Evolutionary conservation across 768 basidiomycete species (phyloP), one percentile per base, ranked within the genome.

Genomic region (Podaxis sp.): DNA sequence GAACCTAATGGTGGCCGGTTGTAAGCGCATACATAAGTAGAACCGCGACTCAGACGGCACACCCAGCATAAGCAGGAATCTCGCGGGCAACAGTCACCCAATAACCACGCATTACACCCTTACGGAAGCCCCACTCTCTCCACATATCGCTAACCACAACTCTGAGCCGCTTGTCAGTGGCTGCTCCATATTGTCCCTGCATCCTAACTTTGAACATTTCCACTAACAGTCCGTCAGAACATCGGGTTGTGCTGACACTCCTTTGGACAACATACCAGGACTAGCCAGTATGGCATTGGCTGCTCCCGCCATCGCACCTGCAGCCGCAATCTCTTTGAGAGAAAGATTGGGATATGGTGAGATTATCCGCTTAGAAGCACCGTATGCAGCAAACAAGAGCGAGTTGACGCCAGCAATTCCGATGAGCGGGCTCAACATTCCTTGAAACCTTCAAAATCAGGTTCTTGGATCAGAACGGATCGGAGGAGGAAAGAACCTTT

Each of bases 171-270:
- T 95, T 89, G 70, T 98, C 95, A 7, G 82, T 80, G 11, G 84
- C 79, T 3, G 79, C 81, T 10, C 95, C 96, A 66, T 97, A 96
- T 70, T 98, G 92, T 5, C 90, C 95, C 73, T 97, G 95, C 96
- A 97, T 97, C 16, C 92, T 83, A 28, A 98, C 93, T 74, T 99
- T 98, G 79, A 98, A 98, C 91, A 98, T 93, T 74, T 99, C 97
- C 54, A 94, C 92, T 93, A 18, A 5, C 23, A 38, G 9, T 52
- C 52, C 46, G 14, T 48, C 40, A 47, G 28, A 11, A 13, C 2
- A 13, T 40, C 54, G 38, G 18, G 1, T 16, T 13, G 38, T 35
- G 44, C 32, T 7, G n/a, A 9, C 40, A 28, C 10, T 7, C 4
- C n/a, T 44, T 44, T 9, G 2, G 18, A 18, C 6, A 1, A 35